phyloP scores from a whole-genome alignment of 2,329 filamentous ascomycete species.

The Colletotrichum higginsianum region DNA sequence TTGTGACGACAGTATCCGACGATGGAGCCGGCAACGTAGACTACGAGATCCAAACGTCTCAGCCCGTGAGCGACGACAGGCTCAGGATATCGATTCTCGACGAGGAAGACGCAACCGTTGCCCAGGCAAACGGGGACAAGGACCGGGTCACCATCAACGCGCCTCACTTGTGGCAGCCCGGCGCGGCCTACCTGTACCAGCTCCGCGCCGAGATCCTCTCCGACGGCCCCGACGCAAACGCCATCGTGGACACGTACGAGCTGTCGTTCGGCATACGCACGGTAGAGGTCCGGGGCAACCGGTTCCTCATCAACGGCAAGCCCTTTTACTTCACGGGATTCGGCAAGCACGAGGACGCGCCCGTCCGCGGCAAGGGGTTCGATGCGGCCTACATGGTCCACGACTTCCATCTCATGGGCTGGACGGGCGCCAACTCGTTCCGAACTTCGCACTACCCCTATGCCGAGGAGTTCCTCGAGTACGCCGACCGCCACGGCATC shows the following conservation, averaged over 20 bases:
- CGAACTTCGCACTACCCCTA: slow-evolving; percentile 51
- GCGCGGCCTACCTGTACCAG: slow-evolving; percentile 48
- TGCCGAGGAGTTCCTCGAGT: slow-evolving; percentile 49
- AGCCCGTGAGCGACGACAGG: background rate
- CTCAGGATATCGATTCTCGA: slow-evolving; percentile 29
- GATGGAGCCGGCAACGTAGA: slow-evolving; percentile 27
- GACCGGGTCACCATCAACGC: slow-evolving; percentile 43
- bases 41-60: slow-evolving; percentile 34
- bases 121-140: slow-evolving; percentile 16
- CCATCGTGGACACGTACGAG: slow-evolving; percentile 44
- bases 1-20: slow-evolving; percentile 44
- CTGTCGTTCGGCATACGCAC: slow-evolving; percentile 46
- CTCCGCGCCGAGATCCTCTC: slow-evolving; percentile 44
- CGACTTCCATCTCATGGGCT: slow-evolving; percentile 49
- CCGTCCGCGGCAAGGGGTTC: slow-evolving; percentile 49
- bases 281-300: slow-evolving; percentile 42
- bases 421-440: slow-evolving; percentile 52
- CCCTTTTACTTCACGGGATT: slow-evolving; percentile 51
- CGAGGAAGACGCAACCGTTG: slow-evolving; percentile 33
- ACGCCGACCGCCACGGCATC: slow-evolving; percentile 49
- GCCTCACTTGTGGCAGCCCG: slow-evolving; percentile 47
- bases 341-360: slow-evolving; percentile 49
- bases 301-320: slow-evolving; percentile 48
- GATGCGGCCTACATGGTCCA: slow-evolving; percentile 51
- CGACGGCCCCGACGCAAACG: background rate